Conservation (phyloP, 805 yeast genomes). For the Nakazawaea wickerhamii region DNA sequence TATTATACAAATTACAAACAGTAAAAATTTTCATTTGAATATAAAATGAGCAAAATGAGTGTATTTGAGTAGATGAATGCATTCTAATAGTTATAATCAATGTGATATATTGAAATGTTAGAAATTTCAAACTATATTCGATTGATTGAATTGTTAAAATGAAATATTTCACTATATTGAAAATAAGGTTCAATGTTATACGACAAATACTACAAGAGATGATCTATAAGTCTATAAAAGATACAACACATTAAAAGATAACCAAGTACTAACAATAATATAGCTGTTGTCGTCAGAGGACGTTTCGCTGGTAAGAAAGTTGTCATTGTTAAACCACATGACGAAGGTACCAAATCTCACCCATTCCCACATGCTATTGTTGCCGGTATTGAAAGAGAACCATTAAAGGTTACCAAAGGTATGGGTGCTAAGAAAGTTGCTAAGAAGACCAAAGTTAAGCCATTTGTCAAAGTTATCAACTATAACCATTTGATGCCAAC, state of each 20-base stretch:
- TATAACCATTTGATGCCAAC: conserved; percentile 99
- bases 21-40: no score
- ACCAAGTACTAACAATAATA: conserved; percentile 10
- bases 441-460: conserved; percentile 97
- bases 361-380: conserved; percentile 99
- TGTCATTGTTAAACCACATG: conserved; percentile 96
- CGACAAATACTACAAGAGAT: no score
- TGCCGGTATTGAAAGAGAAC: conserved; percentile 98
- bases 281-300: conserved; percentile 99
- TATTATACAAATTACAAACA: no score
- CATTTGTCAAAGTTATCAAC: conserved; percentile 98
- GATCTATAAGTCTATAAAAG: no score
- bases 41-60: no score
- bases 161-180: no score
- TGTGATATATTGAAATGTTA: no score
- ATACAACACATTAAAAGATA: background rate
- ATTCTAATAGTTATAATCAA: no score
- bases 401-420: conserved; percentile 92
- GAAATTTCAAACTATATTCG: no score
- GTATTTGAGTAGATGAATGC: no score
- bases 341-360: conserved; percentile 98
- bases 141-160: no score
- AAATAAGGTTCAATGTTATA: no score
- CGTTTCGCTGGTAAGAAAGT: conserved; percentile 99
- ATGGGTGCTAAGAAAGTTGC: conserved; percentile 95